Evolutionary conservation across 2,329 filamentous ascomycete genomes (phyloP).

Genomic region (Metarhizium humberi): DNA sequence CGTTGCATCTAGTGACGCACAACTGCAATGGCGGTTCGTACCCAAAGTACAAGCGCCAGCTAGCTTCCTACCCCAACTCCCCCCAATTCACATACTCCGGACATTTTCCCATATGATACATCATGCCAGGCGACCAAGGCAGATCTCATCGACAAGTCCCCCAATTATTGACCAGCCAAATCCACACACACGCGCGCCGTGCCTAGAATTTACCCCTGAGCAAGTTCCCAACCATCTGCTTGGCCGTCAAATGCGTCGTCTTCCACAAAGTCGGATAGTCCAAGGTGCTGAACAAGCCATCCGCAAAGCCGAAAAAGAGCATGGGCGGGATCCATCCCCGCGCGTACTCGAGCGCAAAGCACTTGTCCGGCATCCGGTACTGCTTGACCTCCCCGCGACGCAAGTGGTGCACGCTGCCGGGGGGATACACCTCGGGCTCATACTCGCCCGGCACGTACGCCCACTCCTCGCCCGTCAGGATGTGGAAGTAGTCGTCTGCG

Average conservation of each 20-base stretch:
- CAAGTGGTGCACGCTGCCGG: conserved; percentile 64
- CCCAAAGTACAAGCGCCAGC: too few relatives aligned
- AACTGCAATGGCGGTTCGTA: too few relatives aligned
- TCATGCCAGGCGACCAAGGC: too few relatives aligned
- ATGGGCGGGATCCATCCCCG: conserved; percentile 88
- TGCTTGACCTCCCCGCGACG: conserved; percentile 65
- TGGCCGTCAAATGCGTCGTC: conserved; percentile 63
- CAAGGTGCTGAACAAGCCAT: conserved; percentile 69
- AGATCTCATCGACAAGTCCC: not conserved
- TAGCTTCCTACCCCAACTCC: too few relatives aligned
- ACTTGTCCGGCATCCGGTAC: conserved; percentile 68
- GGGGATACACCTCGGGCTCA: conserved; percentile 58
- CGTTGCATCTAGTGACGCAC: too few relatives aligned
- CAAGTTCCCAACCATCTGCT: conserved; percentile 69
- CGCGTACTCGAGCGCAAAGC: conserved; percentile 78
- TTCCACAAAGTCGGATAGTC: conserved; percentile 79
- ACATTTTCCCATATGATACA: too few relatives aligned
- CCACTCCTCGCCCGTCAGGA: conserved; percentile 67
- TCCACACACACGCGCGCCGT: not conserved
- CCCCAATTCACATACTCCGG: too few relatives aligned
- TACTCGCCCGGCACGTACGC: conserved; percentile 64
- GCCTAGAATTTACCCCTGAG: conserved; percentile 56
- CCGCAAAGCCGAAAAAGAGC: conserved; percentile 83
- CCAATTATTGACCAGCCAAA: not conserved
- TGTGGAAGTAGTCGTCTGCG: conserved; percentile 91